Percentiles rank a stretch among this genome's conserved stretches.
Evolutionary conservation across 805 yeast species (phyloP).

Genomic region (Lachancea fermentati): DNA sequence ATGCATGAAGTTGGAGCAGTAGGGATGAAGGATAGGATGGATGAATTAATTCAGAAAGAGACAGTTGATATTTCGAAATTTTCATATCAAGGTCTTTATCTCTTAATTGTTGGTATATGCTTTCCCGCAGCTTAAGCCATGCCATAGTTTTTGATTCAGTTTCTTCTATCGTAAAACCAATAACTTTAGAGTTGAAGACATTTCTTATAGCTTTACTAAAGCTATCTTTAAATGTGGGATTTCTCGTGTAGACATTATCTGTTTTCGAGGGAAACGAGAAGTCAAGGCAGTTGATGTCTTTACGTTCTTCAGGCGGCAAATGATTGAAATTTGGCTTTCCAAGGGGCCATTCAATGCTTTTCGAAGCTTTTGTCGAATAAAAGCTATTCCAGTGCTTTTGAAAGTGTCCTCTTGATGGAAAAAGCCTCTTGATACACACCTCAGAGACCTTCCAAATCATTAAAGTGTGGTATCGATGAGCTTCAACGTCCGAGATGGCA

Average conservation of each 20-base stretch:
- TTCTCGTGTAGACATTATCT: conserved; percentile 10
- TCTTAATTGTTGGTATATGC: conserved; percentile 13
- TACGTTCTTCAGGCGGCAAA: conserved; percentile 14
- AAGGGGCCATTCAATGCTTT: conserved; percentile 10
- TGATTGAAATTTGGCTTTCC: conserved; percentile 13
- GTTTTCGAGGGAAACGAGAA: conserved; percentile 8
- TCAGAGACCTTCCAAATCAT: background rate
- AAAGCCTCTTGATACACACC: background rate
- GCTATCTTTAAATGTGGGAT: conserved; percentile 9
- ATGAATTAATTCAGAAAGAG: conserved; percentile 12
- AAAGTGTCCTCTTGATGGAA: background rate
- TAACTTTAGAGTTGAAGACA: conserved; percentile 16
- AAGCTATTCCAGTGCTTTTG: background rate
- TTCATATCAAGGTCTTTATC: conserved; percentile 6
- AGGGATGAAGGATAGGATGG: too few relatives aligned
- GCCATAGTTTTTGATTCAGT: conserved; percentile 6
- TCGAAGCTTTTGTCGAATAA: background rate
- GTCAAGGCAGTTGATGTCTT: conserved; percentile 1
- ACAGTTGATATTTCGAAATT: conserved; percentile 6
- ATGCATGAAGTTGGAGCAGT: conserved; percentile 11
- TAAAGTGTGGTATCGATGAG: too few relatives aligned
- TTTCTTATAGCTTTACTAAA: conserved; percentile 14
- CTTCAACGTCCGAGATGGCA: too few relatives aligned
- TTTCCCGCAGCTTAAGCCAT: conserved; percentile 13
- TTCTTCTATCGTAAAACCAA: conserved; percentile 8